These are phyloP conservation scores for Tricharina praecox DNA, from an alignment of 495 filamentous ascomycete species.

Conservation along the genomic window DNA sequence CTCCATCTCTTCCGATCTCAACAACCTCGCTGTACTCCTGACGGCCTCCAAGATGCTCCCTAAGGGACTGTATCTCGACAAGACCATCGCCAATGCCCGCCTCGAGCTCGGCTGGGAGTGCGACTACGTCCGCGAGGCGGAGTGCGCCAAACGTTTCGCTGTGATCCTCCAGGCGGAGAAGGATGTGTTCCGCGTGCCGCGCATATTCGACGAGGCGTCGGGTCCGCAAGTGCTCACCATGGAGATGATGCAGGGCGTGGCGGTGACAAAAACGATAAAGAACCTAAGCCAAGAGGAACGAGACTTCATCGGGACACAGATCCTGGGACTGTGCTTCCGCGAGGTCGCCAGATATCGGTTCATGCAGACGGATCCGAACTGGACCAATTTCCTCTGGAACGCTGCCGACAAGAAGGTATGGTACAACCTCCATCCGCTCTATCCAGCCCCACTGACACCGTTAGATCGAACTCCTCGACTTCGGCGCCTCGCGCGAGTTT, in stretches of 20 bases:
- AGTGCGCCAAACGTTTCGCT: constrained; percentile 56
- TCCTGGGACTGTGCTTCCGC: constrained; percentile 79
- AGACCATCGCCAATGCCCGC: constrained; percentile 94
- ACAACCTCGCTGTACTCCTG: constrained; percentile 76
- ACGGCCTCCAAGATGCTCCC: constrained; percentile 78
- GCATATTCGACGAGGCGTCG: constrained; percentile 59
- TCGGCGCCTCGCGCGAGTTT: constrained; percentile 79
- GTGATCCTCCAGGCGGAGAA: constrained; percentile 51
- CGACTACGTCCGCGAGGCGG: constrained; percentile 78
- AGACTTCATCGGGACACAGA: constrained; percentile 86
- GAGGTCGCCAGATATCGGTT: constrained; percentile 87
- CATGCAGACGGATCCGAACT: constrained; percentile 99
- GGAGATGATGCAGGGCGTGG: constrained; percentile 71
- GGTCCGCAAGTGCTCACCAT: constrained; percentile 83
- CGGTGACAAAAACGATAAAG: constrained; percentile 61
- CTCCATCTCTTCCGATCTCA: constrained; percentile 88
- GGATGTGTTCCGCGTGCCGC: constrained; percentile 60
- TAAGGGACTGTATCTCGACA: constrained; percentile 83
- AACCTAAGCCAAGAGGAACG: constrained; percentile 61
- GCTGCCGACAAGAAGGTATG: constrained; percentile 39
- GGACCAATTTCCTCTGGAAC: constrained; percentile 99
- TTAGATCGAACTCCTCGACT: constrained; percentile 80
- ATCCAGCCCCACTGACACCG: background rate
- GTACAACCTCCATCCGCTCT: background rate
- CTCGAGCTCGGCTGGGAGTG: constrained; percentile 91